phyloP scores from a whole-genome alignment of 768 basidiomycete species.

The Dacryopinax spathularia region DNA sequence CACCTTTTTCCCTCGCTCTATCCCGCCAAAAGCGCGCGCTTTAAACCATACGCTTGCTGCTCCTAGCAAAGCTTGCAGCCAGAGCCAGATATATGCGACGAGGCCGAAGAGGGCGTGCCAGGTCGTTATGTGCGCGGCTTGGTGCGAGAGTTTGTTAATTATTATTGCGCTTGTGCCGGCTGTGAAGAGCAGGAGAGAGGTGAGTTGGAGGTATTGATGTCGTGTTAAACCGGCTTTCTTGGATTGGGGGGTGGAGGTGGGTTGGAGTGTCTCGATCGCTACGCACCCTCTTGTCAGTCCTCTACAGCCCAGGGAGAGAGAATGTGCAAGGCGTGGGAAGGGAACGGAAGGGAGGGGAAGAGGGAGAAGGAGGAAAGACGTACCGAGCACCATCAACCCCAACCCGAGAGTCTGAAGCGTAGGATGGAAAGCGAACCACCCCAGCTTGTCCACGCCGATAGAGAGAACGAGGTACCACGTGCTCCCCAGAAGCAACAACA shows the following conservation, averaged over 20 bases:
- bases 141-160: conserved; percentile 42
- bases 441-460: no score
- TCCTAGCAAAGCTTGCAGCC: conserved; percentile 45
- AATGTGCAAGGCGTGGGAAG: no score
- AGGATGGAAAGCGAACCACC: conserved; percentile 59
- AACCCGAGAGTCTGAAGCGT: conserved; percentile 46
- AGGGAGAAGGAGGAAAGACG: no score
- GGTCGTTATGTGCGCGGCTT: conserved; percentile 44
- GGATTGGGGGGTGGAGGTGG: conserved; percentile 48
- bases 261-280: conserved; percentile 67
- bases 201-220: conserved; percentile 52
- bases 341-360: no score
- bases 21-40: conserved; percentile 58
- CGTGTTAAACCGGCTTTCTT: conserved; percentile 53
- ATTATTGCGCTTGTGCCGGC: conserved; percentile 49
- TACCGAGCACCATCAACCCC: conserved; percentile 48
- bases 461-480: no score
- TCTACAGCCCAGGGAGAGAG: not conserved
- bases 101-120: conserved; percentile 72
- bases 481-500: no score
- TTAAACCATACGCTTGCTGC: conserved; percentile 65
- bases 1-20: conserved; percentile 49
- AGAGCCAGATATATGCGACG: conserved; percentile 45
- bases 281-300: not conserved
- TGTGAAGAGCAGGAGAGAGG: conserved; percentile 43